Evolutionary conservation across 441 rosid species (phyloP).

Genomic region (Bocquillonia castaneifolia): DNA sequence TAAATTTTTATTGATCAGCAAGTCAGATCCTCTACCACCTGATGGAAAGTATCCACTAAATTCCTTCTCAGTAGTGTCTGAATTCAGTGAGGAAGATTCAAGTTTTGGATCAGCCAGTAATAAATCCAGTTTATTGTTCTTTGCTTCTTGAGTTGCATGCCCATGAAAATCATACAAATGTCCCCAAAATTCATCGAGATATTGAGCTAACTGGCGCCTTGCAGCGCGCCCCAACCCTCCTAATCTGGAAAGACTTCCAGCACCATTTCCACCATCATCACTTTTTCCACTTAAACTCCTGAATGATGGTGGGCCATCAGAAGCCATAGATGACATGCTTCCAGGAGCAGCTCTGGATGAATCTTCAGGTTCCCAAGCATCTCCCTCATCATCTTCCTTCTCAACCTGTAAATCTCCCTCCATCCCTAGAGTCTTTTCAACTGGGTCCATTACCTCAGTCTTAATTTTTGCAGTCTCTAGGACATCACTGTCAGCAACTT

Average conservation of each 20-base stretch:
- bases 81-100: slow-evolving; percentile 35
- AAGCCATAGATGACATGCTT: slow-evolving; percentile 37
- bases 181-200: slow-evolving; percentile 94
- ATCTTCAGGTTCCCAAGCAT: slow-evolving; percentile 68
- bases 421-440: slow-evolving; percentile 50
- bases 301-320: slow-evolving; percentile 80
- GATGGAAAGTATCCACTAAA: slow-evolving; percentile 44
- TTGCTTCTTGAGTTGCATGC: slow-evolving; percentile 61
- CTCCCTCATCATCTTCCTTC: slow-evolving; percentile 58
- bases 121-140: slow-evolving; percentile 51
- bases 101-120: slow-evolving; percentile 52
- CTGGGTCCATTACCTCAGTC: slow-evolving; percentile 35
- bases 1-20: slow-evolving; percentile 38
- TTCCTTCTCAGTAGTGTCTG: slow-evolving; percentile 49
- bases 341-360: slow-evolving; percentile 43
- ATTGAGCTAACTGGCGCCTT: slow-evolving; percentile 67
- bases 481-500: slow-evolving; percentile 32
- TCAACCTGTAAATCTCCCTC: slow-evolving; percentile 39
- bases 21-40: slow-evolving; percentile 52
- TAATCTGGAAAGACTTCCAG: slow-evolving; percentile 90
- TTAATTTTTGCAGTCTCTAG: slow-evolving; percentile 35
- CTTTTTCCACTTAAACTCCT: slow-evolving; percentile 75
- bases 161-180: slow-evolving; percentile 84
- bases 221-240: slow-evolving; percentile 98
- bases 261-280: slow-evolving; percentile 79